Evolutionary conservation across 805 yeast genomes (phyloP), one percentile per base, ranked within the genome.

Genomic region (Wickerhamomyces strasburgensis): DNA sequence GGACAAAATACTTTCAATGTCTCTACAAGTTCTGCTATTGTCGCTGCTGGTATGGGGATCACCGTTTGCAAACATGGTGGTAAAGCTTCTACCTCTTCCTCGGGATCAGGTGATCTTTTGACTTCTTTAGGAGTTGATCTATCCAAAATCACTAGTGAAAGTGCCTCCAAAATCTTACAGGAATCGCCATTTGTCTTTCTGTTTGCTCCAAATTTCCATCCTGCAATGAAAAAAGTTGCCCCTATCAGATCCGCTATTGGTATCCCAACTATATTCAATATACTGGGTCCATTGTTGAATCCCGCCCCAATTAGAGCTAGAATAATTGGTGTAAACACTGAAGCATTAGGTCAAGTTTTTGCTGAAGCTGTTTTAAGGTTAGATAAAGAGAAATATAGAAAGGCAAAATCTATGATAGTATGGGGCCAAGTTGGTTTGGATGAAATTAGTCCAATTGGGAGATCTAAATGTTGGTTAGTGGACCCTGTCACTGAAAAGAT

Each of bases 1-100:
- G 96, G 96, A 2, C 96, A 93, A 56, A 83, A 93, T 57, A 93
- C 99, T 0, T 93, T 93, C 65, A 93, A 93, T 51, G 98, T 93
- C 3, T 83, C 95, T 13, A 93, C 98, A 0, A 85, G 97, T 3
- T 70, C 96, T 2, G 97, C 97, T 1, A 87, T 93, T 33, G 88
- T 93, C 3, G 93, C 88, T 0, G 86, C 98, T 0, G 99, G 98
- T 6, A 82, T 87, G 68, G 73, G 75, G 5, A 37, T 90, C 29
- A 73, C 75, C 16, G 81, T 93, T 14, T 85, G 95, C 56, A 93
- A 93, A 44, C 99, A 93, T 59, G 99, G 99, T 17, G 98, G 98
- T 11, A 90, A 93, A 52, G 98, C 98, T 0, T 79, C 96, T 0
- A 88, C 98, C 0, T 86, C 96, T 0, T 61, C 83, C 2, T 84